Conservation (phyloP, 1,284 basidiomycete genomes). For the Termitomyces sp. region DNA sequence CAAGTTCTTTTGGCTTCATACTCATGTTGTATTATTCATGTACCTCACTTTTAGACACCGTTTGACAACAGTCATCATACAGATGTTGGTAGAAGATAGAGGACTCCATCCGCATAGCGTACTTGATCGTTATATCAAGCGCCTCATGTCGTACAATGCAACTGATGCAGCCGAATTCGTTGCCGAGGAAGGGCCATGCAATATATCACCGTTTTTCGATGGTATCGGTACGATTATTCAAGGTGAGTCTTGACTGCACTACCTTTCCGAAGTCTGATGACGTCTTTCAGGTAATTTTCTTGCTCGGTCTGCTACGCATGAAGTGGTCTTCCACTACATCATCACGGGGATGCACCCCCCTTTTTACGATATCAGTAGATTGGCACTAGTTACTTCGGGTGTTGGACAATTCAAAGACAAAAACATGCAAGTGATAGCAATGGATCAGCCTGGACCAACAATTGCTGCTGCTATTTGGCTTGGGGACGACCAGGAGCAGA, state of each 20-base stretch:
- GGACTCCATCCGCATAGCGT: not conserved
- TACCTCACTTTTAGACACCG: not conserved
- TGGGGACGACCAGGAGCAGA: not conserved
- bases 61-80: not conserved
- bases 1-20: not conserved
- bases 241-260: not conserved
- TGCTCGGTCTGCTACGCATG: not conserved
- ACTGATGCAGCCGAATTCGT: not conserved
- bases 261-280: not conserved
- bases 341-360: constrained; percentile 3
- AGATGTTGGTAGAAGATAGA: not conserved
- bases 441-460: constrained; percentile 2
- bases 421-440: not conserved
- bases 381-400: not conserved
- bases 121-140: not conserved
- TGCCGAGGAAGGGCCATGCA: not conserved
- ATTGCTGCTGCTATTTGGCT: constrained; percentile 4
- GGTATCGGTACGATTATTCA: not conserved
- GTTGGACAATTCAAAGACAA: not conserved
- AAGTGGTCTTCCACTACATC: constrained; percentile 8
- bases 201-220: not conserved
- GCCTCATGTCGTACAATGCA: not conserved
- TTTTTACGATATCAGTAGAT: not conserved
- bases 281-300: not conserved
- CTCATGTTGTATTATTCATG: not conserved